Conservation (phyloP, 257 asterid genomes). For the Schizonepeta tenuifolia region DNA sequence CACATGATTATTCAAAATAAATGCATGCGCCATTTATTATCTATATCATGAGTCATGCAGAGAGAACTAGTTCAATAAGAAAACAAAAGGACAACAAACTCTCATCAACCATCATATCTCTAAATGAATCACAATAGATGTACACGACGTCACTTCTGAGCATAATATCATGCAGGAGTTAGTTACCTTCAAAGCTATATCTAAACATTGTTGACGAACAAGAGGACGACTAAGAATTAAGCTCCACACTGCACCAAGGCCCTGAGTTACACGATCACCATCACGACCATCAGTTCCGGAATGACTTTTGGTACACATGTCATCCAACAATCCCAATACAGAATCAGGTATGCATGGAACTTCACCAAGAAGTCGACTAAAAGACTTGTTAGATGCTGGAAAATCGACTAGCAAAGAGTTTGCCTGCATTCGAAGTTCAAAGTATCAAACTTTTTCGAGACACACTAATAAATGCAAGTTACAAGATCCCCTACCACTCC, state of each 20-base stretch:
- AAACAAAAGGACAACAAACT: neutral
- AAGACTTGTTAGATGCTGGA: constrained; percentile 94
- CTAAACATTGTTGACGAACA: constrained; percentile 85
- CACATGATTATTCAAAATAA: neutral
- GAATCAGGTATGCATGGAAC: constrained; percentile 89
- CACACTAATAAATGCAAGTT: constrained; percentile 14
- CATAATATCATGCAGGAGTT: constrained; percentile 26
- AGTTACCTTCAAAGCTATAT: constrained; percentile 86
- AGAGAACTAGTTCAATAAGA: constrained; percentile 6
- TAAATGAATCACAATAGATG: constrained; percentile 1
- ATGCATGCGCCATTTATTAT: neutral
- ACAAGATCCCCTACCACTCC: constrained; percentile 73
- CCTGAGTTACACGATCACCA: constrained; percentile 96
- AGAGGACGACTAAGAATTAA: constrained; percentile 83
- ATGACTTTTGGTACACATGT: constrained; percentile 66
- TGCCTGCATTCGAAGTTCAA: constrained; percentile 59
- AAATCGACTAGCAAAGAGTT: constrained; percentile 70
- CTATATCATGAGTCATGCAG: neutral
- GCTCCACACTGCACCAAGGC: constrained; percentile 96
- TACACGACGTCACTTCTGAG: constrained; percentile 16
- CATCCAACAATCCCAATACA: constrained; percentile 70
- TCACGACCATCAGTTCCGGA: constrained; percentile 64
- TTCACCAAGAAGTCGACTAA: constrained; percentile 94
- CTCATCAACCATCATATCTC: neutral
- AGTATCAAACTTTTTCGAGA: constrained; percentile 34